phyloP scores from a whole-genome alignment of 2,329 filamentous ascomycete species.

The Ophiosphaerella narmari region DNA sequence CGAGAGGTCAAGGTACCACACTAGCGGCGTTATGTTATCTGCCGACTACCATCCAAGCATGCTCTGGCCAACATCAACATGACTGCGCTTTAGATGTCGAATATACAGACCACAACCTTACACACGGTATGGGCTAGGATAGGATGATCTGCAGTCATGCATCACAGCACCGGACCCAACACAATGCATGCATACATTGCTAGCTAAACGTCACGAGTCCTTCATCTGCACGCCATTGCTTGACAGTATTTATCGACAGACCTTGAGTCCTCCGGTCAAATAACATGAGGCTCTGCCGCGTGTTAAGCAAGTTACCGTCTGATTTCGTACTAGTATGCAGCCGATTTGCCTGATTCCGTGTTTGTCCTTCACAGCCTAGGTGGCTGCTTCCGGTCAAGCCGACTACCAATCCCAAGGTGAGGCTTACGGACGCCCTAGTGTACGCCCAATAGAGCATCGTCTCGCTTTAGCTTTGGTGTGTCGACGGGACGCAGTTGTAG shows the following conservation, averaged over 20 bases:
- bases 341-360: constrained; percentile 17
- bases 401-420: constrained; percentile 13
- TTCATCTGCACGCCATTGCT: constrained; percentile 14
- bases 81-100: neutral
- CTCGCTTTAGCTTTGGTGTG: constrained; percentile 6
- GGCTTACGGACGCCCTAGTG: constrained; percentile 17
- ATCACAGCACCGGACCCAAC: constrained; percentile 1
- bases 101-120: neutral
- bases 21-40: no score
- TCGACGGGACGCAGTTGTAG: constrained; percentile 5
- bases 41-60: no score
- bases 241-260: constrained; percentile 8
- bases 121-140: constrained; percentile 1
- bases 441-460: constrained; percentile 15
- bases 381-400: constrained; percentile 31
- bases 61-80: neutral
- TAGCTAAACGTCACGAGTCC: constrained; percentile 10
- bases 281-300: constrained; percentile 13
- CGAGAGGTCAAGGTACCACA: constrained; percentile 1
- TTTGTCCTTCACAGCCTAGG: constrained; percentile 13
- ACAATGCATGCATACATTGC: constrained; percentile 11
- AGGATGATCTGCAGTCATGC: constrained; percentile 7
- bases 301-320: constrained; percentile 2
- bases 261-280: constrained; percentile 21
- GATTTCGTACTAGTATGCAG: constrained; percentile 7